Base-by-base conservation (phyloP, 768 basidiomycete species). In the Xerocomellus dryophilus region DNA sequence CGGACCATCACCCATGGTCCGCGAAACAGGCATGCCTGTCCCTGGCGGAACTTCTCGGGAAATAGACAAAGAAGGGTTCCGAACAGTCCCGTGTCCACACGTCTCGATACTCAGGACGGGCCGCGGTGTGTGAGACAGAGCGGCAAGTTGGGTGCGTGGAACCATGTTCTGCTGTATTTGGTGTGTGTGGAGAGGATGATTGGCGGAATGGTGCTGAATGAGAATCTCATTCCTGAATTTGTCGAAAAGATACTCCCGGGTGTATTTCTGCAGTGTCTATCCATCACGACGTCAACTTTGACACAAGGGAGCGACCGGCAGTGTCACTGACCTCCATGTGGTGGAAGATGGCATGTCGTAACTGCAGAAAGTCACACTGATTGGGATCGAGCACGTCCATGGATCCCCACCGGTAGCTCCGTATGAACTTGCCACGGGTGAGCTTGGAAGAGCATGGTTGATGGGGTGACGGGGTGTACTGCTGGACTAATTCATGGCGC, bases 241-340 rank as follows among this genome's bases (percentile, higher is more conserved):
- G 65, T 88, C 84, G 60, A 88, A 88, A 47, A 92, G 79, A 74
- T 91, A 90, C 62, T 88, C 86, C 63, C 82, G 80, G 36, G 90
- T 92, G 71, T 91, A 91, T 66, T 87, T 86, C 75, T 88, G 88
- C 63, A 95, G 77, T 48, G 86, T 88, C 90, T 93, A 68, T 55
- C 65, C 53, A 67, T 53, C 47, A 52, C 52, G 46, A 46, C 25
- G 48, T 67, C 52, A 62, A 52, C 40, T 49, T 60, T 35, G 57
- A 61, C 58, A 51, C 58, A 51, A 35, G 50, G 35, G 31, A 55
- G 40, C 45, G 43, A 51, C 55, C 40, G 60, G 50, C 48, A 59
- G 52, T 31, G 51, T 46, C 56, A 66, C 80, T 68, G 75, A 93
- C 92, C 81, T 88, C 83, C 86, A 93, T 89, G 69, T 91, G 89